Evolutionary conservation across 2,329 filamentous ascomycete species (phyloP), one percentile per base, ranked within the genome.

Genomic region (Fusarium sp.): DNA sequence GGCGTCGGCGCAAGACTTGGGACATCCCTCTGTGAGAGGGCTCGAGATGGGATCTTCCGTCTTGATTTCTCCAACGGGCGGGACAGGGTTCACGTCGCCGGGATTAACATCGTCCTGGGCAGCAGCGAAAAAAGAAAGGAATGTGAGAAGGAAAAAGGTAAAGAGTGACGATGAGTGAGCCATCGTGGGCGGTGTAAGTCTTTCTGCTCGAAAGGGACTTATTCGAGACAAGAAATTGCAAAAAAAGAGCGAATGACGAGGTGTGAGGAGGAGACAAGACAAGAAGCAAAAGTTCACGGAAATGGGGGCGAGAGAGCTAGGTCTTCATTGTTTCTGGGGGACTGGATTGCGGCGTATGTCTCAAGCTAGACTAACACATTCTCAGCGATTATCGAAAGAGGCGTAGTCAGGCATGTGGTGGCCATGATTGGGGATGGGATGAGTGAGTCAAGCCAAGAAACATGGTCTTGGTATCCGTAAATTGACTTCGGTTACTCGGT

Each of bases 11-110:
- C 72, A 74, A 1, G 56, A 19, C 28, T 68, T 59, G 24, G 72
- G 72, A 47, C 72, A 74, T 48, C 72, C 72, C 11, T 73, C 62
- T 7, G 56, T 68, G 10, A 74, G 62, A 11, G 71, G 70, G 17
- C 61, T 69, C 6, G 70, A 66, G 40, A 74, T 71, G n/a, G 70
- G 58, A n/a, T 74, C 70, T 19, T 70, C 69, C 30, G 58, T 63
- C 53, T 71, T 61, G 69, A 71, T 70, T 39, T 71, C 66, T 15
- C 66, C 53, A 50, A 67, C 62, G 5, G 68, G 69, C 3, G 68
- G 68, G 0, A 71, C 68, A 17, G 67, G 67, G 55, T 70, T 70
- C 22, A 70, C 53, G 6, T 72, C 70, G 33, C 64, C 62, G n/a
- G 60, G 56, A 45, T 68, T 68, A 0, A 28, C 37, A 20, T 65